Percentiles rank a stretch among this genome's conserved stretches.
Conservation (phyloP, 768 basidiomycete species). For the Rubroboletus satanas region DNA sequence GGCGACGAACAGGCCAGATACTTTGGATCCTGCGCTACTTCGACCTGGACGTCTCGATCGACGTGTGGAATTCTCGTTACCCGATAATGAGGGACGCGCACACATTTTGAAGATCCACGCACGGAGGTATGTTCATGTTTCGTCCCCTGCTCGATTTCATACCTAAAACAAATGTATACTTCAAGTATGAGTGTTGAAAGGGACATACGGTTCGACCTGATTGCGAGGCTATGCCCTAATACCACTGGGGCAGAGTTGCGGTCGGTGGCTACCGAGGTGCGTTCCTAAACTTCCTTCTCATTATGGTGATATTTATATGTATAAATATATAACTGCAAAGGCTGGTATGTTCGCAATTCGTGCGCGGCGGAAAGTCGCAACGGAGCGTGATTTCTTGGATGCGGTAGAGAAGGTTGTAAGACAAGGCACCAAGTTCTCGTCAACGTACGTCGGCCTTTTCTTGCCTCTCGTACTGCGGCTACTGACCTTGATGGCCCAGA, state of each 20-base stretch:
- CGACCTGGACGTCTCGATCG: slow-evolving; percentile 95
- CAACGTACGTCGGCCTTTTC: slow-evolving; percentile 63
- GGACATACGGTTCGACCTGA: slow-evolving; percentile 95
- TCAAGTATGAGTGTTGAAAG: slow-evolving; percentile 93
- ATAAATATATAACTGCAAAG: slow-evolving; percentile 68
- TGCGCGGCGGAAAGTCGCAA: slow-evolving; percentile 91
- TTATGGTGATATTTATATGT: slow-evolving; percentile 88
- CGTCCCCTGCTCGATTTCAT: neutral
- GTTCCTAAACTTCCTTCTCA: slow-evolving; percentile 10
- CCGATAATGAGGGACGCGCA: slow-evolving; percentile 93
- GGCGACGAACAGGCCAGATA: slow-evolving; percentile 99
- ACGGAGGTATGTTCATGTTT: slow-evolving; percentile 58
- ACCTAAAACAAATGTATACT: neutral
- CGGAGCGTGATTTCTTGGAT: slow-evolving; percentile 95
- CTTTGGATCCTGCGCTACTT: slow-evolving; percentile 92
- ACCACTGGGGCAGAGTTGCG: slow-evolving; percentile 98
- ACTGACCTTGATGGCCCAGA: slow-evolving; percentile 36
- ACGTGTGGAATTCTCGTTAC: slow-evolving; percentile 93
- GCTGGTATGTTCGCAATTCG: slow-evolving; percentile 99
- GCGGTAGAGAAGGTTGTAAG: slow-evolving; percentile 98
- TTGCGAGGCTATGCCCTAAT: slow-evolving; percentile 95
- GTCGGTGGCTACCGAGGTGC: slow-evolving; percentile 92
- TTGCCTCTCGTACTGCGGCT: neutral
- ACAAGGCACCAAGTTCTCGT: slow-evolving; percentile 97
- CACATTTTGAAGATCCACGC: slow-evolving; percentile 97